Evolutionary conservation across 73 alveolate species (phyloP).

Genomic region (Tetrahymena thermophila): DNA sequence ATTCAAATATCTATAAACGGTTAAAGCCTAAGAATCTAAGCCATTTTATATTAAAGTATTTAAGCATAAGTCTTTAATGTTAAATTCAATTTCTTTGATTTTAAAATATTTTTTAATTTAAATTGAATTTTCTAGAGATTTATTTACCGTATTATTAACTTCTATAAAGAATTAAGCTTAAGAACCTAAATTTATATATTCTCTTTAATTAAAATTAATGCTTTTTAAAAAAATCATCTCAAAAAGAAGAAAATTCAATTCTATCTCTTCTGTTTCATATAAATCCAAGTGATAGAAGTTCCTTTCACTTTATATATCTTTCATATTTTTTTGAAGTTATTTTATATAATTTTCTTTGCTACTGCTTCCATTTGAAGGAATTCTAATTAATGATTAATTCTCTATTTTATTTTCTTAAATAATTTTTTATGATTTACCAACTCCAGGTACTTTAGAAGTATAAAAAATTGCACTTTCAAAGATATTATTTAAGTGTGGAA

Average conservation of each 20-base stretch:
- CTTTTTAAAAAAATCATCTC: background rate
- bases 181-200: background rate
- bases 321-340: background rate
- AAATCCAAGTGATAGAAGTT: background rate
- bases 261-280: background rate
- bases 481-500: too few species aligned
- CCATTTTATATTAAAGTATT: too few species aligned
- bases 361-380: background rate
- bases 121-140: background rate
- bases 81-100: background rate
- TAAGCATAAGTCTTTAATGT: background rate
- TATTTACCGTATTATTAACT: background rate
- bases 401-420: background rate
- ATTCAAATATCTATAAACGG: too few species aligned
- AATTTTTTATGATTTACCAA: background rate
- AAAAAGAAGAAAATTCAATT: background rate
- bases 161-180: background rate
- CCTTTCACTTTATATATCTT: background rate
- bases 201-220: background rate
- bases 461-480: too few species aligned
- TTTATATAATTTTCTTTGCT: background rate
- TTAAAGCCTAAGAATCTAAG: too few species aligned
- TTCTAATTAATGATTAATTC: background rate
- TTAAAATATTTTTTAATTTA: too few species aligned
- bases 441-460: background rate